Evolutionary conservation across 305 asterid genomes (phyloP).

Genomic region (Withania somnifera): DNA sequence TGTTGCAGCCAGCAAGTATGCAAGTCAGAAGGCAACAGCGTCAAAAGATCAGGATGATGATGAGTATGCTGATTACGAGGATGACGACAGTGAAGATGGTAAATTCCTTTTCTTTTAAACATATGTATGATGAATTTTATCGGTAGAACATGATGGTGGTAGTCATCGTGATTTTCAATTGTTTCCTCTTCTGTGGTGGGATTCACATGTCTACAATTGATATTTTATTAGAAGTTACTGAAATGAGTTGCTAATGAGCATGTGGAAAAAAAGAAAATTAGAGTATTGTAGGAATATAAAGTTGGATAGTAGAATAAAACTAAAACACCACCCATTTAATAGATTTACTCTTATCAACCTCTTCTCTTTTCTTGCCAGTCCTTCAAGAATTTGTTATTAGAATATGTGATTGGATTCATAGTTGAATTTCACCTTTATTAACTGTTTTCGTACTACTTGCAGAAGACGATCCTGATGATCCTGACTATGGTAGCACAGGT

Average conservation of each 20-base stretch:
- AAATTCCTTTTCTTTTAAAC: neutral
- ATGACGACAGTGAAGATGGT: constrained; percentile 70
- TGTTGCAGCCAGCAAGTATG: constrained; percentile 29
- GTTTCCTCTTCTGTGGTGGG: neutral
- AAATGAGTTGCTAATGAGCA: neutral
- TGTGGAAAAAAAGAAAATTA: neutral
- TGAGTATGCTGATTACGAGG: constrained; percentile 47
- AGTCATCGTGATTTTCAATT: neutral
- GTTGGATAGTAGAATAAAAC: neutral
- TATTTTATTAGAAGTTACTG: neutral
- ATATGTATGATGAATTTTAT: neutral
- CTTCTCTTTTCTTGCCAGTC: neutral
- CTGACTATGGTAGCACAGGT: constrained; percentile 54
- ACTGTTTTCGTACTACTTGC: constrained; percentile 21
- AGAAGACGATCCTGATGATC: constrained; percentile 98
- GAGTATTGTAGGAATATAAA: neutral
- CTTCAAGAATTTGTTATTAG: neutral
- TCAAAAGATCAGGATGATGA: constrained; percentile 3
- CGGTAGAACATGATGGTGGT: neutral
- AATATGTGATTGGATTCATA: neutral
- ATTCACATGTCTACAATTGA: neutral
- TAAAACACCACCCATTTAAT: neutral
- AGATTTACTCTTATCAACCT: neutral
- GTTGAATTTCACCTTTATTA: neutral
- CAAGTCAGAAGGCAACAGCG: constrained; percentile 47